Evolutionary conservation across 306 rosid genomes (phyloP), one percentile per base, ranked within the genome.

Genomic region (Sicyos edulis): DNA sequence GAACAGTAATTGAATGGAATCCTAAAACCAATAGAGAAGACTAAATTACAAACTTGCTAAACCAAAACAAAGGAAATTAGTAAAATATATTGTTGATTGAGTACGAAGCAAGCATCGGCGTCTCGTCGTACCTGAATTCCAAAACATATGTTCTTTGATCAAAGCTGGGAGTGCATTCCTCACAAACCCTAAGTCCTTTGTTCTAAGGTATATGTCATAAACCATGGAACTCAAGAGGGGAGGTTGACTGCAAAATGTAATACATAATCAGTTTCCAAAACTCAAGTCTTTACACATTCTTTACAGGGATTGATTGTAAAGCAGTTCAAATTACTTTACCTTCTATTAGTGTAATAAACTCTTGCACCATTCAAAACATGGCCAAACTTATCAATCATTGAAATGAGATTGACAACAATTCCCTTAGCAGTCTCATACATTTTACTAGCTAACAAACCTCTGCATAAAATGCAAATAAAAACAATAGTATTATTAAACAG

Each of bases 141-240:
- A 93, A 75, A 93, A 93, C 44, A 81, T 78, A 61, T 93, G 78
- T 77, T 93, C 99, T 81, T 85, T 91, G 63, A 79, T 66, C 21
- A 93, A 84, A n/a, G 96, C 85, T 58, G 96, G 97, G n/a, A 93
- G 89, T 49, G 92, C 75, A 52, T 75, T 87, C 63, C 80, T 80
- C 70, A 86, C 87, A 21, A 93, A 79, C 76, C 89, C 86, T 15
- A 80, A 13, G 55, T 91, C 92, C 9, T 85, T 86, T 1, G 95
- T 93, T 73, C 78, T 78, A 64, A 50, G 20, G 82, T 82, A 91
- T 80, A 91, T 86, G 74, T 87, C 95, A 59, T 77, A 78, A 72
- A 93, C 83, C 97, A 93, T 93, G 60, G 96, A 86, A 22, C 99
- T 93, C 56, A 93, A 82, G 71, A 93, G 91, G 8, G 97, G 99